Percentiles rank a stretch among this genome's conserved stretches.
These are phyloP conservation scores for Neonectria coccinea DNA, from an alignment of 2,329 filamentous ascomycete species.

Conservation along the genomic window DNA sequence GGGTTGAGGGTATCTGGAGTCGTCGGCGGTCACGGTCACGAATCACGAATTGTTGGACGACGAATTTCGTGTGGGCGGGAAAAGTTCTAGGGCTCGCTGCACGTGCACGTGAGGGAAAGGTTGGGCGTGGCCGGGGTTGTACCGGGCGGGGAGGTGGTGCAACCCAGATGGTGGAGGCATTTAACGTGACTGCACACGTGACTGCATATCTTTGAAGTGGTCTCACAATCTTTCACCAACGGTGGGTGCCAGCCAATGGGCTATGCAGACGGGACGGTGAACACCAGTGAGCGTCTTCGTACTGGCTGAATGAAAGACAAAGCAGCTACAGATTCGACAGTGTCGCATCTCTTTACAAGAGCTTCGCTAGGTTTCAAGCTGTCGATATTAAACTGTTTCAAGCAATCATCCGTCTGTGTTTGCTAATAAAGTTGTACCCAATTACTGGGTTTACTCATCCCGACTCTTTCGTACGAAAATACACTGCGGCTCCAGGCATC, in stretches of 20 bases:
- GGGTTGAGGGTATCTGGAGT: constrained; percentile 56
- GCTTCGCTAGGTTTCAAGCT: background rate
- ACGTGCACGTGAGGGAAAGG: constrained; percentile 55
- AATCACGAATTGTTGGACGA: constrained; percentile 52
- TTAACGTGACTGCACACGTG: constrained; percentile 43
- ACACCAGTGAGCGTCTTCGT: background rate
- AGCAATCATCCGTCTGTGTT: background rate
- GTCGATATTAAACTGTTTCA: background rate
- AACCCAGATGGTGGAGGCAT: constrained; percentile 13
- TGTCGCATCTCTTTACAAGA: background rate
- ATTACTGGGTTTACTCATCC: background rate
- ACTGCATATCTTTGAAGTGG: background rate
- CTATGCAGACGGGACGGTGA: background rate
- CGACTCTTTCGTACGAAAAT: background rate
- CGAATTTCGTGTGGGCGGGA: constrained; percentile 58
- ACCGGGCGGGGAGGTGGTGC: constrained; percentile 32
- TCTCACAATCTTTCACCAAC: background rate
- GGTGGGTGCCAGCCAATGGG: background rate
- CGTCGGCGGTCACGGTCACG: constrained; percentile 47
- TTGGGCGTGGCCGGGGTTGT: constrained; percentile 44
- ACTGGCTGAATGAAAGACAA: background rate
- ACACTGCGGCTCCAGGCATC: constrained; percentile 11
- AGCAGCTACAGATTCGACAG: background rate
- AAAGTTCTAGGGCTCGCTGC: constrained; percentile 59
- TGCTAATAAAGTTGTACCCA: background rate